Base-by-base conservation (phyloP, 768 basidiomycete species). In the Lentinus brumalis region DNA sequence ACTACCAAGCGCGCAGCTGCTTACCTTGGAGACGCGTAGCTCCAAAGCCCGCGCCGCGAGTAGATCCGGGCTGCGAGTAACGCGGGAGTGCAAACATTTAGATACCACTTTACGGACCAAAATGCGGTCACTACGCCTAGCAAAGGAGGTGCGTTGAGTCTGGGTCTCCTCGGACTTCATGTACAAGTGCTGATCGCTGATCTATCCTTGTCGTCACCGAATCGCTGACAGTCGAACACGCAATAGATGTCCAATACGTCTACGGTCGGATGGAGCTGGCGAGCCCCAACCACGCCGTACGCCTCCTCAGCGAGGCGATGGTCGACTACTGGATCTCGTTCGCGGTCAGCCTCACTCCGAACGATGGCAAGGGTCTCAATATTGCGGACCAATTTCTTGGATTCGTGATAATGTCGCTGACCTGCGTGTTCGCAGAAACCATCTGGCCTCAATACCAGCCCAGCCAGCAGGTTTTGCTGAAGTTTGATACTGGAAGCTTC, bases 291-390 rank as follows among this genome's bases (percentile, higher is more conserved):
- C 56, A 46, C 2, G n/a, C 57, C 2, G 61, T 61, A 15, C 39
- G 12, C 38, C 39, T 51, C 14, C 46, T 80, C 1, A 78, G 78
- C 46, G 65, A 52, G 4, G 11, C 63, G 15, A 79, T 80, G 79
- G 73, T 73, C 16, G 77, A 81, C 32, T 80, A 79, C 47, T 81
- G 79, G 80, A 66, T 81, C 18, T 81, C 80, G 0, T 81, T 81
- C 55, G 77, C 77, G 1, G 77, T 75, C 1, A 77, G 75, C 29
- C 66, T 81, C 29, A 72, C 76, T 32, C 79, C 80, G n/a, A 80
- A 80, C 53, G 79, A 81, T 52, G 76, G 77, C 4, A 71, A 65
- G 15, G 80, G 79, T 14, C 51, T 67, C 32, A 49, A 57, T 7
- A 76, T 77, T 79, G 53, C 45, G 69, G 55, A 30, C 16, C 3